Percentiles rank a stretch among this genome's conserved stretches.
These are phyloP conservation scores for Quillaja saponaria DNA, from an alignment of 306 rosid genomes.

Conservation along the genomic window DNA sequence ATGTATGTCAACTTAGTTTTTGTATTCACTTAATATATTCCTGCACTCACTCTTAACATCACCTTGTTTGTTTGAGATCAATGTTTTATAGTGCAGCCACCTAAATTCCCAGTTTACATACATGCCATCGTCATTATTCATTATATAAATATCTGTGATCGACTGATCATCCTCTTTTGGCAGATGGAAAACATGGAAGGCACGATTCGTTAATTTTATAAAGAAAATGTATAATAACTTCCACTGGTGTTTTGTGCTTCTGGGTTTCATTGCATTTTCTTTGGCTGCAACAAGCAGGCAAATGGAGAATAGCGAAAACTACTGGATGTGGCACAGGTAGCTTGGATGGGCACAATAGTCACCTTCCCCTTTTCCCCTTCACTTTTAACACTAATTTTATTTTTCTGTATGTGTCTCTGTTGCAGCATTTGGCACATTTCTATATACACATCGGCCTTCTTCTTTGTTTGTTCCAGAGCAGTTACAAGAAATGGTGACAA, in stretches of 20 bases:
- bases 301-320: neutral
- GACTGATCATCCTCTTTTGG: conserved; percentile 1
- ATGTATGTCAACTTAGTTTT: no score
- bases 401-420: neutral
- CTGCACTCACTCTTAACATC: neutral
- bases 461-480: conserved; percentile 22
- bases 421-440: conserved; percentile 26
- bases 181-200: conserved; percentile 4
- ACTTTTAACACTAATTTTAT: neutral
- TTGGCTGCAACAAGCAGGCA: conserved; percentile 11
- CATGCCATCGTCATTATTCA: no score
- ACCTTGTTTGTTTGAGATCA: neutral
- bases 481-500: neutral
- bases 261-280: conserved; percentile 19
- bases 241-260: conserved; percentile 7
- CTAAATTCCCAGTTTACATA: no score
- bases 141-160: neutral
- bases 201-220: neutral
- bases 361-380: neutral
- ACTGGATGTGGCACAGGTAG: conserved; percentile 27
- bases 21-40: neutral
- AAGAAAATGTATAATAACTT: neutral
- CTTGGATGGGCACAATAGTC: neutral
- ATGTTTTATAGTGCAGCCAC: neutral
- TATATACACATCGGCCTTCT: conserved; percentile 17